Evolutionary conservation across 805 yeast genomes (phyloP).

Genomic region (Lipomyces sp.): DNA sequence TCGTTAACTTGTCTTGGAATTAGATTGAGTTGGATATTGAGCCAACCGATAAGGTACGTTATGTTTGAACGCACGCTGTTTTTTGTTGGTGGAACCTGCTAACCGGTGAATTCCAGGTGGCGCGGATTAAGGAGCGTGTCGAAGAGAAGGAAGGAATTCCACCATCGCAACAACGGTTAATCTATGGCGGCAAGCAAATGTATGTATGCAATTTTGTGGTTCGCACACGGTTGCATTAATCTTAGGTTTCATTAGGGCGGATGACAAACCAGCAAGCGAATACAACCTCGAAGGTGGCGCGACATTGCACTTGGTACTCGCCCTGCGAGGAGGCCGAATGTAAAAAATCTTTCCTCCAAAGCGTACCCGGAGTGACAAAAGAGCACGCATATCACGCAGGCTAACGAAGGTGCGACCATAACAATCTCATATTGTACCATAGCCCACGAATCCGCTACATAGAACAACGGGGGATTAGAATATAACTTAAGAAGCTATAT

Average conservation of each 20-base stretch:
- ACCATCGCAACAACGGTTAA: conserved; percentile 90
- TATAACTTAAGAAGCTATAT: background rate
- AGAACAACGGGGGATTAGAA: background rate
- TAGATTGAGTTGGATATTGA: conserved; percentile 75
- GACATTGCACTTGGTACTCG: conserved; percentile 85
- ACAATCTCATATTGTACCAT: background rate
- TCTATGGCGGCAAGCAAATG: conserved; percentile 90
- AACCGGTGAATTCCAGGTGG: conserved; percentile 46
- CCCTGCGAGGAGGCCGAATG: conserved; percentile 80
- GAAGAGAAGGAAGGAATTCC: conserved; percentile 98
- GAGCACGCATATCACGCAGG: background rate
- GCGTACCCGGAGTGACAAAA: background rate
- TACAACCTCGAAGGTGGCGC: conserved; percentile 85
- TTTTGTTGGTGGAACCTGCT: background rate
- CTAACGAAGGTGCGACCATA: background rate
- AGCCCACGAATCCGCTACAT: conserved; percentile 1
- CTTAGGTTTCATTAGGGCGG: conserved; percentile 54
- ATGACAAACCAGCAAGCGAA: conserved; percentile 70
- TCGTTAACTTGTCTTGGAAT: background rate
- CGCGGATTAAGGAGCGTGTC: conserved; percentile 82
- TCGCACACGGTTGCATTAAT: background rate
- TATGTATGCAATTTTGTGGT: conserved; percentile 47
- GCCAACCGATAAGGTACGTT: conserved; percentile 61
- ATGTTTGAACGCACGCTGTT: background rate
- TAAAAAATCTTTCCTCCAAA: background rate